Evolutionary conservation across 441 rosid genomes (phyloP).

Genomic region (Hura crepitans): DNA sequence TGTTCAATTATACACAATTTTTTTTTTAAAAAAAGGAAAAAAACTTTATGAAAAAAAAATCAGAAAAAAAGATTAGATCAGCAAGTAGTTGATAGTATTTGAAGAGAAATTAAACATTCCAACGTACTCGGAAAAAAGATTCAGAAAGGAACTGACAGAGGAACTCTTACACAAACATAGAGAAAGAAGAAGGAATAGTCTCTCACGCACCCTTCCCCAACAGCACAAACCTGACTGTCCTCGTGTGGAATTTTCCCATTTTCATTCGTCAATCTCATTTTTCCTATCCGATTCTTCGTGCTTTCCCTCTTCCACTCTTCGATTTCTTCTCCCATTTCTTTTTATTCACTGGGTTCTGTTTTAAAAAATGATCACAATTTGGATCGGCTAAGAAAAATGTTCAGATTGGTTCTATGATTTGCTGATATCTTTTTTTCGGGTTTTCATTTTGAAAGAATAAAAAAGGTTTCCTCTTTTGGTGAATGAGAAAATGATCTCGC

Average conservation of each 20-base stretch:
- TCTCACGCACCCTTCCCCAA: background rate
- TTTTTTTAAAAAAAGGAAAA: background rate
- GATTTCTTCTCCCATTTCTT: background rate
- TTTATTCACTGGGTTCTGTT: background rate
- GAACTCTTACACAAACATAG: background rate
- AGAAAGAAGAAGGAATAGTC: conserved; percentile 9
- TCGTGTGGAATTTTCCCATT: conserved; percentile 28
- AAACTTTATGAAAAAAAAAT: background rate
- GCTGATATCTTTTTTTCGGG: conserved; percentile 1
- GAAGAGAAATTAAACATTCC: background rate
- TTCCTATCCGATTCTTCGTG: background rate
- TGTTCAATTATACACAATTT: no score
- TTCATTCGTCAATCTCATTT: background rate
- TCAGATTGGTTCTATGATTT: conserved; percentile 17
- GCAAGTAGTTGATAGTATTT: background rate
- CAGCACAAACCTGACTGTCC: conserved; percentile 48
- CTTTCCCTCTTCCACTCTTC: background rate
- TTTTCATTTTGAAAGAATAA: background rate
- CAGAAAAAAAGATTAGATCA: background rate
- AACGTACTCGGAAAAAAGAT: background rate
- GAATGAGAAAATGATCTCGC: conserved; percentile 49
- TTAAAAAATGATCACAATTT: background rate
- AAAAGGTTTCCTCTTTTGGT: background rate
- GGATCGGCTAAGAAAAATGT: conserved; percentile 12
- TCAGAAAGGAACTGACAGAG: conserved; percentile 7